phyloP scores from a whole-genome alignment of 306 rosid species.

The Gynostemma pentaphyllum region DNA sequence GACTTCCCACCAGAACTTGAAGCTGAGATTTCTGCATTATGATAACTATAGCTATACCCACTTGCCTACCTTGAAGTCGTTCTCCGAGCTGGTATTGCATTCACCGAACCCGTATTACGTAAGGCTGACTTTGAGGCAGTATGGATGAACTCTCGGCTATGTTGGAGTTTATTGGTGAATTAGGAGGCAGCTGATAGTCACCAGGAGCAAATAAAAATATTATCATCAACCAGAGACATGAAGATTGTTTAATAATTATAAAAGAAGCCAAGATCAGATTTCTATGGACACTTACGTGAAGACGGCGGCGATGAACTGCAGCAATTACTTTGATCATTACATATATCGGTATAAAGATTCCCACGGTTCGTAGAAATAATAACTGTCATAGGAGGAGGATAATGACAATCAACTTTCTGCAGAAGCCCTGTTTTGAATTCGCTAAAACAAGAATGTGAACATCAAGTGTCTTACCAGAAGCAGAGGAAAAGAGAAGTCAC shows the following conservation, averaged over 20 bases:
- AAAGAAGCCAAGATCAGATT: background rate
- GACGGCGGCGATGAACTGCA: conserved; percentile 46
- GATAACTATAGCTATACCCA: background rate
- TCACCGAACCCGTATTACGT: conserved; percentile 36
- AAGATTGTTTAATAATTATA: background rate
- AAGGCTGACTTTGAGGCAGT: conserved; percentile 33
- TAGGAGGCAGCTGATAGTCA: conserved; percentile 39
- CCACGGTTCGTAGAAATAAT: conserved; percentile 43
- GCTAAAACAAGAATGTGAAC: background rate
- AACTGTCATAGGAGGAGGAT: conserved; percentile 25
- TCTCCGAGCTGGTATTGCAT: background rate
- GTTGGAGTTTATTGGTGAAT: conserved; percentile 27
- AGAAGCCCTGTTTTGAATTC: background rate
- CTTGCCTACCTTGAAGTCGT: background rate
- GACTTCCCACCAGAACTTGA: background rate
- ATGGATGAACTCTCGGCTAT: conserved; percentile 25
- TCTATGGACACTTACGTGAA: conserved; percentile 24
- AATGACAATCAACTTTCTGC: background rate
- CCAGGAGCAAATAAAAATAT: conserved; percentile 1
- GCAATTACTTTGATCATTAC: conserved; percentile 45
- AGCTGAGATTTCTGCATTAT: background rate
- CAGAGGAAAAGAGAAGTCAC: conserved; percentile 46
- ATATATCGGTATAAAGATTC: conserved; percentile 58
- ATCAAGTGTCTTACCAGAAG: conserved; percentile 38
- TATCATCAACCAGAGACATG: background rate